phyloP scores from a whole-genome alignment of 805 yeast genomes.

The Kockiozyma suomiensis region DNA sequence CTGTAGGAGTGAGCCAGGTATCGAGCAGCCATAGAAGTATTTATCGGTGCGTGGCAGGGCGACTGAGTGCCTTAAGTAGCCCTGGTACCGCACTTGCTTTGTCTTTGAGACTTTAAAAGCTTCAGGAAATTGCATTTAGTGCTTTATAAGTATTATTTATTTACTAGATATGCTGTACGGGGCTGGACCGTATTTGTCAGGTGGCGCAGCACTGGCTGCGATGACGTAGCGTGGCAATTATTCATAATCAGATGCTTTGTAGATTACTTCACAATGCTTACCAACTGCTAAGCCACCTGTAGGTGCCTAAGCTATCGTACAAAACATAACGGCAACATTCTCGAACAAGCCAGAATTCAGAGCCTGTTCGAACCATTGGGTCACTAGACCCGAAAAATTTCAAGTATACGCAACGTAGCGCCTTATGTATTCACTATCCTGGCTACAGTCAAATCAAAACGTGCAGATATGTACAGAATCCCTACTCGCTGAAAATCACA shows the following conservation, averaged over 20 bases:
- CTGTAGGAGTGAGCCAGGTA: conserved; percentile 2
- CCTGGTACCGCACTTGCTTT: background rate
- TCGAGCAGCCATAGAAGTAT: conserved; percentile 15
- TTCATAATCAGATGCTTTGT: conserved; percentile 7
- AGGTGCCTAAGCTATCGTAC: too few relatives aligned
- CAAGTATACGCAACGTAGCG: background rate
- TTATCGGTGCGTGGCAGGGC: conserved; percentile 9
- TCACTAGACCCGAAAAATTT: background rate
- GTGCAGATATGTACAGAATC: background rate
- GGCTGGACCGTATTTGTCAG: conserved; percentile 13
- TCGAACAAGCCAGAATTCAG: too few relatives aligned
- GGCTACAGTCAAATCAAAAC: background rate
- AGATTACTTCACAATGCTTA: background rate
- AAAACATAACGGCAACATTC: too few relatives aligned
- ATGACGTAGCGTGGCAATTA: conserved; percentile 3
- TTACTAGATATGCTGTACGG: background rate
- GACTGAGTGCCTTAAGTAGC: background rate
- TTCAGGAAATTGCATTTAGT: background rate
- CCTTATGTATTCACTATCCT: too few relatives aligned
- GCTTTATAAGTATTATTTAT: background rate
- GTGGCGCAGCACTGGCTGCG: conserved; percentile 10
- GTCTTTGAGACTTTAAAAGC: background rate
- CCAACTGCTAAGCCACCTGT: too few relatives aligned
- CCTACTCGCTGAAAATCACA: background rate
- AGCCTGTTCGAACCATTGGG: background rate